These are phyloP conservation scores for Candida loeiensis DNA, from an alignment of 805 yeast species.

Conservation along the genomic window DNA sequence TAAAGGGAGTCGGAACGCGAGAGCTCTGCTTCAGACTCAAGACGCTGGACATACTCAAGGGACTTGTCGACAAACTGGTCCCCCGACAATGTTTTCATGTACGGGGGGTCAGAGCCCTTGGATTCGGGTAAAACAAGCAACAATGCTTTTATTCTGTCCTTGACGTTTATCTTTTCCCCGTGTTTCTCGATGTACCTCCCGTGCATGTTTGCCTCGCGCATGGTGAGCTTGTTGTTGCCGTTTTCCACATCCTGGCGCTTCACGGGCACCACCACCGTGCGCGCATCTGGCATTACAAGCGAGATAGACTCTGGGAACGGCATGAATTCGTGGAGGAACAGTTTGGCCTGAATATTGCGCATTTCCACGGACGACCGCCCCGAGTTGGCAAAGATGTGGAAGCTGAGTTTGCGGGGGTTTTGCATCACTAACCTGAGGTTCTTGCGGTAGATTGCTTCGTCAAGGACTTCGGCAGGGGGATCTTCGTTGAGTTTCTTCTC, in stretches of 20 bases:
- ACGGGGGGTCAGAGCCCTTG: conserved; percentile 5
- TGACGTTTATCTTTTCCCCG: background rate
- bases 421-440: conserved; percentile 9
- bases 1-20: conserved; percentile 10
- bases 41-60: background rate
- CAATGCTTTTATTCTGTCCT: background rate
- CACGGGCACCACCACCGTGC: conserved; percentile 2
- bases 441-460: conserved; percentile 1
- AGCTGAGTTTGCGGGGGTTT: conserved; percentile 25
- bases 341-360: conserved; percentile 32
- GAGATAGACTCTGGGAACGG: conserved; percentile 34
- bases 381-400: conserved; percentile 35
- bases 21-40: background rate
- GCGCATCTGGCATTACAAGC: conserved; percentile 22
- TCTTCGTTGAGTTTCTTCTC: conserved; percentile 8
- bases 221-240: conserved; percentile 4
- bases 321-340: conserved; percentile 42
- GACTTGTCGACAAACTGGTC: conserved; percentile 25
- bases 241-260: background rate
- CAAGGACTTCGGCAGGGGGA: background rate
- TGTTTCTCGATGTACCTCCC: background rate
- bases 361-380: conserved; percentile 27
- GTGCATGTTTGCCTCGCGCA: background rate
- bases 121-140: background rate
- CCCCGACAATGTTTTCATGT: conserved; percentile 12